Conservation (phyloP, 2,329 filamentous ascomycete species). For the Tricladium varicosporioides region DNA sequence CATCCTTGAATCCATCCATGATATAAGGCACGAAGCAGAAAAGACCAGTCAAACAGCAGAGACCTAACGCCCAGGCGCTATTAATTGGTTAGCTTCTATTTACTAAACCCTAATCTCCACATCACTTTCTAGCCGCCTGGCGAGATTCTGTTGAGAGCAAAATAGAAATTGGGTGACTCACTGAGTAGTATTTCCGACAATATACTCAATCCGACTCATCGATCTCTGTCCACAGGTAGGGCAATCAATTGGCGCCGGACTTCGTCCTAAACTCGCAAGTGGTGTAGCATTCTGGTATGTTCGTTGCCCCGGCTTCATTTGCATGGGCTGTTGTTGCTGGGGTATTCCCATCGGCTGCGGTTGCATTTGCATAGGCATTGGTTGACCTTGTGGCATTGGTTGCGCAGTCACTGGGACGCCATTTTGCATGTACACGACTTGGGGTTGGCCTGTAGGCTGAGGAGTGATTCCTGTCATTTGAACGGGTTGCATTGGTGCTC, state of each 20-base stretch:
- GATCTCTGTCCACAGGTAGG: constrained; percentile 15
- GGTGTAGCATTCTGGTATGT: constrained; percentile 17
- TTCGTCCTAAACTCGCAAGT: constrained; percentile 11
- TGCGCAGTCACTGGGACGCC: background rate
- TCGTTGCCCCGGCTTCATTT: background rate
- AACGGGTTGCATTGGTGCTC: background rate
- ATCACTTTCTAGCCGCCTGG: background rate
- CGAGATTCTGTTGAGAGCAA: background rate
- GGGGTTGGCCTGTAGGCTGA: constrained; percentile 5
- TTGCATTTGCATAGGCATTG: background rate
- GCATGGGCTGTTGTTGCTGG: background rate
- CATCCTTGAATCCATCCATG: constrained; percentile 12
- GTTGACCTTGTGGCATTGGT: background rate
- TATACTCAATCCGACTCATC: constrained; percentile 11
- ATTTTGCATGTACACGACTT: constrained; percentile 11
- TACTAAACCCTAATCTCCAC: background rate
- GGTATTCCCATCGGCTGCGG: background rate
- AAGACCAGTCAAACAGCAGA: constrained; percentile 9
- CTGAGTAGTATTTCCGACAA: constrained; percentile 12
- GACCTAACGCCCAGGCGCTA: constrained; percentile 11
- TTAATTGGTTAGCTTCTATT: background rate
- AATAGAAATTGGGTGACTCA: constrained; percentile 1
- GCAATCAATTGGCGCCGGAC: constrained; percentile 18
- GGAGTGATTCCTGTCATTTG: background rate
- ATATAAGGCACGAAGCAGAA: constrained; percentile 13